Evolutionary conservation across 805 yeast genomes (phyloP).

Genomic region (Deakozyma indianensis): DNA sequence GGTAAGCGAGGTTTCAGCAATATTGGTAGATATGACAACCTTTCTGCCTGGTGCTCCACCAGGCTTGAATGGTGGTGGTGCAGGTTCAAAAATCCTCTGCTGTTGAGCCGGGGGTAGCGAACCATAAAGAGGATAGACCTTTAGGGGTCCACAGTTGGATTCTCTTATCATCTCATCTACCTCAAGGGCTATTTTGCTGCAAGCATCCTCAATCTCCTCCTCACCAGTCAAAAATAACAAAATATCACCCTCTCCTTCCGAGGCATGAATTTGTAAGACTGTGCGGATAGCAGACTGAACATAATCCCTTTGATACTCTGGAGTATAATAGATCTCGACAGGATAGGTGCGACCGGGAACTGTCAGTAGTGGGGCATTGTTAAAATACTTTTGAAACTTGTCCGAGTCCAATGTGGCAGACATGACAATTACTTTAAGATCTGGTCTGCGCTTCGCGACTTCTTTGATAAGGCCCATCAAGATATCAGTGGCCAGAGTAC

Average conservation of each 20-base stretch:
- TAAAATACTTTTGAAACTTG: conserved; percentile 81
- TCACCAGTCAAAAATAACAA: conserved; percentile 85
- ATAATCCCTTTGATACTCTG: conserved; percentile 91
- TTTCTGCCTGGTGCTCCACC: conserved; percentile 92
- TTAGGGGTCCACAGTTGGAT: conserved; percentile 76
- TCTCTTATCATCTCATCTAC: conserved; percentile 82
- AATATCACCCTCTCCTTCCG: conserved; percentile 88
- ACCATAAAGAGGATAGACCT: conserved; percentile 89
- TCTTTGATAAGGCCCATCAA: conserved; percentile 89
- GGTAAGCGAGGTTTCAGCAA: conserved; percentile 95
- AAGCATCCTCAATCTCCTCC: conserved; percentile 96
- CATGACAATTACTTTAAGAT: conserved; percentile 85
- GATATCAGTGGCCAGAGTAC: conserved; percentile 93
- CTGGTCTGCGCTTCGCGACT: conserved; percentile 65
- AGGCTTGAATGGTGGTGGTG: conserved; percentile 56
- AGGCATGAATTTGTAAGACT: conserved; percentile 90
- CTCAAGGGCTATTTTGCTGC: conserved; percentile 74
- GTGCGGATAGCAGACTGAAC: conserved; percentile 91
- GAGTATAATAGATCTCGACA: conserved; percentile 92
- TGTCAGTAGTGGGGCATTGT: conserved; percentile 83
- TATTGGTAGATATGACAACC: conserved; percentile 82
- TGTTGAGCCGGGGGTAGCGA: conserved; percentile 94
- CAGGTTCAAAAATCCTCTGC: conserved; percentile 84
- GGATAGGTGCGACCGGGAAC: conserved; percentile 98
- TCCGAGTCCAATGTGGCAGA: conserved; percentile 97